A percentile compares a stretch with the other conserved stretches of the same genome.
Conservation (phyloP, 805 yeast genomes). For the Lipomyces starkeyi region DNA sequence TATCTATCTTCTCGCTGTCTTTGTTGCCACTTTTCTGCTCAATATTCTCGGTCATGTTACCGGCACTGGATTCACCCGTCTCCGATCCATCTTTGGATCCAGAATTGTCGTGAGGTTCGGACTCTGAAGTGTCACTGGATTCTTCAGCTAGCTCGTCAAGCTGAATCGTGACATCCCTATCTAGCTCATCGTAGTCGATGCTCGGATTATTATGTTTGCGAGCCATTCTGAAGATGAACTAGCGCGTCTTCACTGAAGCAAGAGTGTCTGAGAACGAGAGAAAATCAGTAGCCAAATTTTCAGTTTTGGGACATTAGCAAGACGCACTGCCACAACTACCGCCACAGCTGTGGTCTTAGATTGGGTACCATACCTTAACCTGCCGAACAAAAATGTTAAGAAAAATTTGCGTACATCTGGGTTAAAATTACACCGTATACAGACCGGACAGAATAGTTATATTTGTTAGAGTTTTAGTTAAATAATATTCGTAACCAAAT, state of each 20-base stretch:
- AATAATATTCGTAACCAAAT: no score
- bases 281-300: background rate
- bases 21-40: constrained; percentile 20
- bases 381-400: no score
- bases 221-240: constrained; percentile 2
- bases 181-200: constrained; percentile 22
- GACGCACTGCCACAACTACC: background rate
- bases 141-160: constrained; percentile 9
- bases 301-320: background rate
- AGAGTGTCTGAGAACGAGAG: background rate
- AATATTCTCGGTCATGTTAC: background rate
- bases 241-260: background rate
- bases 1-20: constrained; percentile 9
- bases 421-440: no score
- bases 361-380: no score
- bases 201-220: background rate
- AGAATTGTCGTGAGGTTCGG: background rate
- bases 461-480: no score
- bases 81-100: background rate
- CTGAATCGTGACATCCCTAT: constrained; percentile 21
- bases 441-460: no score
- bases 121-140: background rate
- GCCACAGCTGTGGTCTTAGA: background rate
- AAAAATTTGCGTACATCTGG: no score
- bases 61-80: background rate